Evolutionary conservation across 768 basidiomycete genomes (phyloP).

Genomic region (Termitomyces sp.): DNA sequence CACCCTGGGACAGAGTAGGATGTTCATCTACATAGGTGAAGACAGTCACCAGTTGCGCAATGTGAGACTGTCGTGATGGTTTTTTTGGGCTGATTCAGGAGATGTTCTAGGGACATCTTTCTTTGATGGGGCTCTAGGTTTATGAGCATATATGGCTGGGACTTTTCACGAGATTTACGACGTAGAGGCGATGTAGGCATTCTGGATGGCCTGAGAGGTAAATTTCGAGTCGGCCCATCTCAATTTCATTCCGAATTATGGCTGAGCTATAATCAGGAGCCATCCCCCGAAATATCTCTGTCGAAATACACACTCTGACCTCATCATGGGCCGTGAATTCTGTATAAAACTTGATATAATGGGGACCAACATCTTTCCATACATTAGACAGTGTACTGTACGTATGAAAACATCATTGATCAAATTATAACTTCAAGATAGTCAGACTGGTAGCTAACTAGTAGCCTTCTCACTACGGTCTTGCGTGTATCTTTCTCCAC

Average conservation of each 20-base stretch:
- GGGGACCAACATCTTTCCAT: background rate
- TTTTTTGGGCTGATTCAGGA: background rate
- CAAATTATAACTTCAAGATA: too few species aligned
- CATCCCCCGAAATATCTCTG: background rate
- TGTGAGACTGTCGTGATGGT: background rate
- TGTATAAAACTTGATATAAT: too few species aligned
- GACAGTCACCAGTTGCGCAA: background rate
- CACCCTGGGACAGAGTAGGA: background rate
- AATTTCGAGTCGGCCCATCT: background rate
- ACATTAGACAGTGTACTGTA: background rate
- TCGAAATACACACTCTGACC: too few species aligned
- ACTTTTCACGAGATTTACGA: background rate
- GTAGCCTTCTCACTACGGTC: background rate
- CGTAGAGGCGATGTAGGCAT: background rate
- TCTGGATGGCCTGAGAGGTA: background rate
- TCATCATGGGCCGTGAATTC: too few species aligned
- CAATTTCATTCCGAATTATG: background rate
- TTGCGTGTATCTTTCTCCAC: background rate
- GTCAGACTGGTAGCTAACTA: too few species aligned
- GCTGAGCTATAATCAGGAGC: background rate
- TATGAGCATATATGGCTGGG: background rate
- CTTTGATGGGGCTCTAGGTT: background rate
- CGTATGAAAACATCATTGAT: too few species aligned
- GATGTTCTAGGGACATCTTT: background rate
- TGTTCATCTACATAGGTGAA: background rate